Evolutionary conservation across 768 basidiomycete genomes (phyloP).

Genomic region (Russula sp.): DNA sequence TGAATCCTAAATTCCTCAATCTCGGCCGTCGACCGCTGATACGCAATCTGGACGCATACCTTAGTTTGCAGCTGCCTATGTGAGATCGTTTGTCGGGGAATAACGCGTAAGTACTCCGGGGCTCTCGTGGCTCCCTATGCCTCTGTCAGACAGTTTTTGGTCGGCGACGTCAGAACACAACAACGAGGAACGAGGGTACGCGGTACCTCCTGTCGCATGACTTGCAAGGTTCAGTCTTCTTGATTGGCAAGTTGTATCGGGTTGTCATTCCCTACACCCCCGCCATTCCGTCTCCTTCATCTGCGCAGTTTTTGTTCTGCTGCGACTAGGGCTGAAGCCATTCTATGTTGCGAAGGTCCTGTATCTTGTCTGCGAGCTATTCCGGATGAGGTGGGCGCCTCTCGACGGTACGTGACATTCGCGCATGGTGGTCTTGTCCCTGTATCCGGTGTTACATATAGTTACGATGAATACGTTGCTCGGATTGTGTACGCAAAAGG

Average conservation of each 20-base stretch:
- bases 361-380: neutral
- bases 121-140: neutral
- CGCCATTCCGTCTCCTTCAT: neutral
- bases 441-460: neutral
- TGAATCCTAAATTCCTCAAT: neutral
- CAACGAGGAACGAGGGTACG: neutral
- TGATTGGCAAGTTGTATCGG: neutral
- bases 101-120: neutral
- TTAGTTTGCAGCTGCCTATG: neutral
- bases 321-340: neutral
- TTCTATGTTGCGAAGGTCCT: no score
- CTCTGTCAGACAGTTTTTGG: neutral
- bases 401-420: neutral
- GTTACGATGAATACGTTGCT: neutral
- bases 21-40: neutral
- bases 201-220: neutral
- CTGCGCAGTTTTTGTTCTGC: neutral
- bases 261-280: neutral
- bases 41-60: neutral
- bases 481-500: neutral
- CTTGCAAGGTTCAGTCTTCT: neutral
- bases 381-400: neutral
- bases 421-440: neutral
- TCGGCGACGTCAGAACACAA: neutral
- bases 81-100: neutral